Base-by-base conservation (phyloP, 139 green algal genomes). In the Dunaliella primolecta region DNA sequence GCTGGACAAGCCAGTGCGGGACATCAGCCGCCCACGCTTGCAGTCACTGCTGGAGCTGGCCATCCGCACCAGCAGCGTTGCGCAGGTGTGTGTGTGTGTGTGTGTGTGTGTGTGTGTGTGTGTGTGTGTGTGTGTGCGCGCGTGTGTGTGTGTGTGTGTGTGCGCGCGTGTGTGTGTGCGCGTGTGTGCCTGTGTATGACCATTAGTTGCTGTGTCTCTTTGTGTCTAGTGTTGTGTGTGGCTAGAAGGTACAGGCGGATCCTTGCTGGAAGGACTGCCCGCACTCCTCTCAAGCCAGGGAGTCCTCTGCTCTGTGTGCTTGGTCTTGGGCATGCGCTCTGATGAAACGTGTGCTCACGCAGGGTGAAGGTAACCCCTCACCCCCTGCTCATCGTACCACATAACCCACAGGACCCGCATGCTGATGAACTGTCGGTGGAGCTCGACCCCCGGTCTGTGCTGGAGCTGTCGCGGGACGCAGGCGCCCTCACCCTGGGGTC, bases 1-100 rank as follows among this genome's bases (percentile, higher is more conserved):
- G 89, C 89, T 98, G 55, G 31, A 31, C 15, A 92, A 91, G 75
- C 81, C 77, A 0, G 86, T 90, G 15, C 84, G 83, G 36, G 81
- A 89, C 35, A 91, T 98, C 72, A 87, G 84, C 36, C 79, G 93
- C n/a, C 89, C 87, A 36, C 93, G 93, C 38, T 89, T 99, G 84
- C 95, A 98, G 86, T 90, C 87, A n/a, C 88, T 98, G 72, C 81
- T 98, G 57, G 94, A 98, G 56, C 83, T 95, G 70, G 90, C 87
- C 87, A 34, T 86, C 55, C 80, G 85, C 3, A 79, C 32, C 7
- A 72, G 64, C 35, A 72, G 81, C 33, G 37, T 79, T 29, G 78
- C 78, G 37, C 78, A 83, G 78, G 78, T 83, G 78, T 64, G 46
- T 64, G 46, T 64, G 46, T 64, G 46, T 15, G 46, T 15, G 46